Base-by-base conservation (phyloP, 805 yeast genomes). In the Yarrowia sp. region DNA sequence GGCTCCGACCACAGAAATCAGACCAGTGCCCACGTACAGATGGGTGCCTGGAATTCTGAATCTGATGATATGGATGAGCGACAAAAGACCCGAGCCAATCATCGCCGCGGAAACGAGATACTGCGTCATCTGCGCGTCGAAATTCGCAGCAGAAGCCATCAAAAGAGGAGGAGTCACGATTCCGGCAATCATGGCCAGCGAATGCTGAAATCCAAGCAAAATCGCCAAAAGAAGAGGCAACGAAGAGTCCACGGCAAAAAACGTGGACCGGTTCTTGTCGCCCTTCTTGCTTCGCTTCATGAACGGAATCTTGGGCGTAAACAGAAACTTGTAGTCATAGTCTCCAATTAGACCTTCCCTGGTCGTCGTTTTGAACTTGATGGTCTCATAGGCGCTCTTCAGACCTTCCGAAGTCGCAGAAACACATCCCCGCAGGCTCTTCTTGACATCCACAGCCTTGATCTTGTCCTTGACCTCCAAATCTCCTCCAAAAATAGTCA, bases 161-260 rank as follows among this genome's bases (percentile, higher is more conserved):
- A 92, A 81, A 68, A 92, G 79, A 2, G 97, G 94, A 9, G 97
- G 97, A 8, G 95, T 82, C 45, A 90, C 89, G 64, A 92, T 85
- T 74, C 97, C 97, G 15, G 97, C 97, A 79, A 92, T 80, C 97
- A 93, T 92, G 35, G 97, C 87, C 72, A 92, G 78, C 1, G 97
- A 81, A 76, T 92, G 98, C 80, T 92, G 97, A 71, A 92, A 83
- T 16, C 98, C 97, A 42, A 93, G 83, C 11, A 92, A 69, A 69
- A 89, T 77, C 1, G 96, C 97, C 69, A 92, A 81, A 8, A 89
- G 73, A n/a, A 92, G 73, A 0, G 98, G 98, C 86, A 93, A 87
- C 1, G 87, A 91, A 53, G 88, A 86, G 76, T 92, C 82, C 64
- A 92, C 79, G 5, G 95, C 92, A 74, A 92, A 93, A 79, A 92